A percentile compares a stretch with the other conserved stretches of the same genome.
Evolutionary conservation across 495 filamentous ascomycete genomes (phyloP).

Genomic region (Hyaloscypha hepaticicola): DNA sequence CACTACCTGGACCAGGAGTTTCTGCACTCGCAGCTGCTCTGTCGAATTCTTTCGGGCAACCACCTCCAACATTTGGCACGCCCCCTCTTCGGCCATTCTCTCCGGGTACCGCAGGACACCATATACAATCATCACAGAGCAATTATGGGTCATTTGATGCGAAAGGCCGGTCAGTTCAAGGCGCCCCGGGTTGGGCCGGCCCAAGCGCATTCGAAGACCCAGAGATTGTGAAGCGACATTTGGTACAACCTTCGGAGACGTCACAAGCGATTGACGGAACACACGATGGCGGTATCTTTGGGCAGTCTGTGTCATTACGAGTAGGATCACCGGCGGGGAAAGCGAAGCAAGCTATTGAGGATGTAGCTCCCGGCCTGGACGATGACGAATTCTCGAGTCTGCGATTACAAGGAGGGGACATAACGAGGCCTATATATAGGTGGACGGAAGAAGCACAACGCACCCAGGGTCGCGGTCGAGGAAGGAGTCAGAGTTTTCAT

Average conservation of each 20-base stretch:
- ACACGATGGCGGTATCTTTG: slow-evolving; percentile 27
- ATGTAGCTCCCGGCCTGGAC: slow-evolving; percentile 50
- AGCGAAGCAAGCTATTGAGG: slow-evolving; percentile 46
- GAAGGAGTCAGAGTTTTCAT: slow-evolving; percentile 83
- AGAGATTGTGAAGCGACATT: slow-evolving; percentile 76
- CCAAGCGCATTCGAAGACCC: slow-evolving; percentile 67
- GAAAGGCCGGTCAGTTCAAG: slow-evolving; percentile 47
- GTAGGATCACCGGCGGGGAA: slow-evolving; percentile 43
- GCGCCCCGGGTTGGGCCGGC: slow-evolving; percentile 35
- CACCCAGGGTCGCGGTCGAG: slow-evolving; percentile 51
- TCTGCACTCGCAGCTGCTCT: slow-evolving; percentile 76
- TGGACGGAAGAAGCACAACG: slow-evolving; percentile 83
- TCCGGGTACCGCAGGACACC: slow-evolving; percentile 46
- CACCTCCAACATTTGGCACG: slow-evolving; percentile 60
- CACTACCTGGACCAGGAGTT: slow-evolving; percentile 63
- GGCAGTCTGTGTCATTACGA: slow-evolving; percentile 24
- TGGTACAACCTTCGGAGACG: slow-evolving; percentile 64
- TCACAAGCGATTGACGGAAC: slow-evolving; percentile 23
- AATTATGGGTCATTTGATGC: slow-evolving; percentile 79
- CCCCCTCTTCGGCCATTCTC: slow-evolving; percentile 58
- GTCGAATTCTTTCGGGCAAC: slow-evolving; percentile 59
- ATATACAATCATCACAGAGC: slow-evolving; percentile 53
- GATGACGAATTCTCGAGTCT: slow-evolving; percentile 91
- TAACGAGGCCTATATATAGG: slow-evolving; percentile 89
- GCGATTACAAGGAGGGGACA: slow-evolving; percentile 87